These are phyloP conservation scores for Flaveria bidentis DNA, from an alignment of 129 eudicot species.

Conservation along the genomic window DNA sequence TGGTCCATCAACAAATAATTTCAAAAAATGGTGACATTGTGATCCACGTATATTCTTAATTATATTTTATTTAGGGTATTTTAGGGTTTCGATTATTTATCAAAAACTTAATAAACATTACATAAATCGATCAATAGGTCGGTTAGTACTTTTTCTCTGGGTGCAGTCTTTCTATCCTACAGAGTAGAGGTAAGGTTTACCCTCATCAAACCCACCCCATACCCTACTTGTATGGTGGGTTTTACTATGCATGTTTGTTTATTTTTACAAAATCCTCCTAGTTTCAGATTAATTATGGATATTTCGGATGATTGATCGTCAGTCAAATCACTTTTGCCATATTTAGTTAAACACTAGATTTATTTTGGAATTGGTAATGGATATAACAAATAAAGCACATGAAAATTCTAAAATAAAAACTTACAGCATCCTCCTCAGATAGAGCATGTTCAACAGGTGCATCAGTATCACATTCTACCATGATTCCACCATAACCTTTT, in stretches of 20 bases:
- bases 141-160: no score
- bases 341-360: neutral
- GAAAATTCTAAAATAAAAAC: slow-evolving; percentile 25
- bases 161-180: no score
- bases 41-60: neutral
- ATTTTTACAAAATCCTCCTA: neutral
- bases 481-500: slow-evolving; percentile 75
- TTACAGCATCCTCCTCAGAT: slow-evolving; percentile 78
- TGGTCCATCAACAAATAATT: no score
- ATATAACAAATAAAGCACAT: neutral
- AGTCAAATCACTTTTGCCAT: neutral
- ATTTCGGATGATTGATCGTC: neutral
- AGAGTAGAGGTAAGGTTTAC: no score
- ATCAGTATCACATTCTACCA: slow-evolving; percentile 73
- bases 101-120: neutral
- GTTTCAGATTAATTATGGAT: neutral
- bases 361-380: neutral
- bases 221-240: no score
- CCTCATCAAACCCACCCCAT: no score
- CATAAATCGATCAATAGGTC: neutral
- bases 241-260: no score
- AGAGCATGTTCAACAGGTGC: slow-evolving; percentile 66
- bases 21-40: no score
- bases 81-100: no score
- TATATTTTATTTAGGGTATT: no score